Evolutionary conservation across 306 rosid genomes (phyloP).

Genomic region (Malus asiatica): DNA sequence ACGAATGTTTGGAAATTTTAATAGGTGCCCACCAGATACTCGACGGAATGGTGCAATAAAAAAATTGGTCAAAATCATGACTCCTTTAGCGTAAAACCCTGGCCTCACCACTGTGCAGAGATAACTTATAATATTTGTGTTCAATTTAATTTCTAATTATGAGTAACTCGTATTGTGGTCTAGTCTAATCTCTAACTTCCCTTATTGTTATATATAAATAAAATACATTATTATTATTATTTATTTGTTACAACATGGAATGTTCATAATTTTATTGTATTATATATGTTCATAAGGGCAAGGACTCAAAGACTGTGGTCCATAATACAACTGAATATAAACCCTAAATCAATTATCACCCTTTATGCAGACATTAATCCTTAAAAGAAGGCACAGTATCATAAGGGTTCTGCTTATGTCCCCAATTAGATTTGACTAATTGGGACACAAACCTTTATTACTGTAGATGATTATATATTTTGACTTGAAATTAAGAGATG

Average conservation of each 20-base stretch:
- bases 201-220: too few species aligned
- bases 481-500: slow-evolving; percentile 40
- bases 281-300: not conserved
- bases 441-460: slow-evolving; percentile 2
- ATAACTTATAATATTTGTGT: too few species aligned
- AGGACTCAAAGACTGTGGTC: not conserved
- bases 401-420: not conserved
- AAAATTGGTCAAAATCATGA: too few species aligned
- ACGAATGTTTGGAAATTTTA: too few species aligned
- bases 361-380: not conserved
- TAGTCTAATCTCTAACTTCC: too few species aligned
- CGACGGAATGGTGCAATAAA: too few species aligned
- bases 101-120: too few species aligned
- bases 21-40: too few species aligned
- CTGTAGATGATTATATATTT: slow-evolving; percentile 26
- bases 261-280: not conserved
- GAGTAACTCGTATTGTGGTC: too few species aligned
- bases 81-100: too few species aligned
- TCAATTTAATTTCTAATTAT: too few species aligned
- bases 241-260: not conserved
- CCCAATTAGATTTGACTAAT: slow-evolving; percentile 17
- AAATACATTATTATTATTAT: too few species aligned
- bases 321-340: not conserved
- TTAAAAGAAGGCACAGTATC: not conserved
- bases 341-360: not conserved